Evolutionary conservation across 2,329 filamentous ascomycete species (phyloP).

Genomic region (Aspergillus fijiensis): DNA sequence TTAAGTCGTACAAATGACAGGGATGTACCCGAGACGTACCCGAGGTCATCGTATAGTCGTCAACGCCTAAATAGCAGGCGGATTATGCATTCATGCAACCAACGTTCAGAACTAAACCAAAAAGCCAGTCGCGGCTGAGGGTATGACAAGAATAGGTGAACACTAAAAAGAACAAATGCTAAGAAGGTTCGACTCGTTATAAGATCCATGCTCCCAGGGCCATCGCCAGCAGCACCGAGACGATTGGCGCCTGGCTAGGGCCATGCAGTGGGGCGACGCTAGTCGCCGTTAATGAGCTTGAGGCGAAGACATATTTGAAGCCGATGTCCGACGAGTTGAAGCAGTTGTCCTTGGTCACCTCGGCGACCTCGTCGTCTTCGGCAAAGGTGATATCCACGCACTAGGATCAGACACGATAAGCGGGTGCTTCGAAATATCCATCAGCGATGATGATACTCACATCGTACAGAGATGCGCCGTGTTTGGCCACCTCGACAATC

Average conservation of each 20-base stretch:
- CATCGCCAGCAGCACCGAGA: conserved; percentile 29
- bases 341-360: conserved; percentile 81
- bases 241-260: conserved; percentile 19
- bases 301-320: conserved; percentile 71
- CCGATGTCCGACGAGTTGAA: conserved; percentile 79
- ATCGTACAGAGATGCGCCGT: conserved; percentile 80
- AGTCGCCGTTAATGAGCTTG: conserved; percentile 27
- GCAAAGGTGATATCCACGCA: conserved; percentile 94
- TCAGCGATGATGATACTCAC: conserved; percentile 50
- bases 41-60: background rate
- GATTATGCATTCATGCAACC: background rate
- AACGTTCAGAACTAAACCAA: background rate
- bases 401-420: conserved; percentile 46
- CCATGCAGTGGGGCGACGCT: conserved; percentile 20
- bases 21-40: background rate
- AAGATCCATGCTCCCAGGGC: conserved; percentile 11
- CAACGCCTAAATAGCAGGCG: background rate
- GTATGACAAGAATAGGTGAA: background rate
- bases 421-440: too few species aligned
- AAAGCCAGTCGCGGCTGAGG: background rate
- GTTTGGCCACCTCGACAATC: conserved; percentile 76
- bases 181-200: background rate
- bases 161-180: background rate
- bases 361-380: conserved; percentile 70
- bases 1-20: background rate